Evolutionary conservation across 768 basidiomycete species (phyloP).

Genomic region (Hygrophoropsis aurantiaca): DNA sequence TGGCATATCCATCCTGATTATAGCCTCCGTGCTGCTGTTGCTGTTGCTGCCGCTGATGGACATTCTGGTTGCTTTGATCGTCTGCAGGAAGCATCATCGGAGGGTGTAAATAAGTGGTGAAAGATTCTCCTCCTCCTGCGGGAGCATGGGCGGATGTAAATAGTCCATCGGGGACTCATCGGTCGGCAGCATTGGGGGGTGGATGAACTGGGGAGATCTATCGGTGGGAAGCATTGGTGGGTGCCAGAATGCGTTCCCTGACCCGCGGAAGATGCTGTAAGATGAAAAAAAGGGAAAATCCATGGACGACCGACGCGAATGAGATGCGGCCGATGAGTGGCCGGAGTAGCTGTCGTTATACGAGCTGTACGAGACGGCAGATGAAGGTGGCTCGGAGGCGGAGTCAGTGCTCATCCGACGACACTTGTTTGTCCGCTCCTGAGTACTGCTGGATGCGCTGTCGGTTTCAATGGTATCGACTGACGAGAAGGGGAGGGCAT

Average conservation of each 20-base stretch:
- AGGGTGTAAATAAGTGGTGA: slow-evolving; percentile 43
- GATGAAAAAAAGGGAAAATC: no score
- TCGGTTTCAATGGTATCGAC: slow-evolving; percentile 42
- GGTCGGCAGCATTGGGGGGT: slow-evolving; percentile 62
- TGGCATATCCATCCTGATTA: no score
- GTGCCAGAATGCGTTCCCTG: slow-evolving; percentile 60
- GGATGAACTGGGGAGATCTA: slow-evolving; percentile 48
- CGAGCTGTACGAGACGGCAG: no score
- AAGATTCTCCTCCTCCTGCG: slow-evolving; percentile 57
- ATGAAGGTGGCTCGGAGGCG: slow-evolving; percentile 41
- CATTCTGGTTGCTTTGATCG: slow-evolving; percentile 22
- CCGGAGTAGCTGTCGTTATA: no score
- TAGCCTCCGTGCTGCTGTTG: no score
- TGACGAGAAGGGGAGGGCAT: slow-evolving; percentile 47
- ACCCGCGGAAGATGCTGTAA: slow-evolving; percentile 50
- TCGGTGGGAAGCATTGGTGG: slow-evolving; percentile 68
- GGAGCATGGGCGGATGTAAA: slow-evolving; percentile 51
- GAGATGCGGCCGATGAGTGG: no score
- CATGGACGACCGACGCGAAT: no score
- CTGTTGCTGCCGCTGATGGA: slow-evolving; percentile 14
- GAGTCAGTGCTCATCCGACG: slow-evolving; percentile 57
- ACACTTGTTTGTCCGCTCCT: slow-evolving; percentile 60
- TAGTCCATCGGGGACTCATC: slow-evolving; percentile 68
- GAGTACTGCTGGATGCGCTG: slow-evolving; percentile 24
- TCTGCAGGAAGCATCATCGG: no score